Conservation (phyloP, 352 stramenopile species). For the Phytophthora fragariaefolia region DNA sequence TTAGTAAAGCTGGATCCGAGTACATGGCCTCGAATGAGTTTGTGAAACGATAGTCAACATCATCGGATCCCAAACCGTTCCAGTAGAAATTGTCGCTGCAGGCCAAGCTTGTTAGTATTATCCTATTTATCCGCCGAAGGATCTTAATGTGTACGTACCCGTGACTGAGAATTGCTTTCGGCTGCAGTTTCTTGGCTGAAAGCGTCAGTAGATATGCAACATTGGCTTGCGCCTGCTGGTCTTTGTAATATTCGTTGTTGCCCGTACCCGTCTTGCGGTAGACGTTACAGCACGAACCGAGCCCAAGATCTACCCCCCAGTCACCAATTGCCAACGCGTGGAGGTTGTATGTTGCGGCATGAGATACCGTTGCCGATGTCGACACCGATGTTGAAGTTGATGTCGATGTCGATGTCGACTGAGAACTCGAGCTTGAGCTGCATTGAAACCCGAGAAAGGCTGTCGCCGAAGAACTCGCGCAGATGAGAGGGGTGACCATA, state of each 20-base stretch:
- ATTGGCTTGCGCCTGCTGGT: slow-evolving; percentile 73
- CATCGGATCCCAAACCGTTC: slow-evolving; percentile 71
- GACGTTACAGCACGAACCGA: slow-evolving; percentile 77
- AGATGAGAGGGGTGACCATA: slow-evolving; percentile 53
- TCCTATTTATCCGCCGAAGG: too few relatives aligned
- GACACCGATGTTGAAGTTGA: slow-evolving; percentile 19
- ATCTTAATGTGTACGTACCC: slow-evolving; percentile 49
- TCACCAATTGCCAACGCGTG: slow-evolving; percentile 77
- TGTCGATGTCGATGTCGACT: slow-evolving; percentile 17
- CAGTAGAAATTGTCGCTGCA: slow-evolving; percentile 73
- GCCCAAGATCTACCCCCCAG: slow-evolving; percentile 66
- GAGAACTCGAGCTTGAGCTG: slow-evolving; percentile 15
- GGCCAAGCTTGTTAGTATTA: slow-evolving; percentile 4
- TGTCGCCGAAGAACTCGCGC: slow-evolving; percentile 42
- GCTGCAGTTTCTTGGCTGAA: slow-evolving; percentile 67
- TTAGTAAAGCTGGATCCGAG: slow-evolving; percentile 47
- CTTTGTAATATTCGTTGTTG: slow-evolving; percentile 73
- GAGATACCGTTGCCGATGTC: slow-evolving; percentile 34
- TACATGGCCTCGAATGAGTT: slow-evolving; percentile 77
- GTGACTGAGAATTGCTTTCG: slow-evolving; percentile 65
- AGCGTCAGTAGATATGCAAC: slow-evolving; percentile 64
- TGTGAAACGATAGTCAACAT: slow-evolving; percentile 69
- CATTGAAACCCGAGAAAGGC: slow-evolving; percentile 60
- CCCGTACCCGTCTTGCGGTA: slow-evolving; percentile 66
- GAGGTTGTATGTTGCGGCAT: slow-evolving; percentile 51